Evolutionary conservation across 2,329 filamentous ascomycete genomes (phyloP).

Genomic region (Colletotrichum sp.): DNA sequence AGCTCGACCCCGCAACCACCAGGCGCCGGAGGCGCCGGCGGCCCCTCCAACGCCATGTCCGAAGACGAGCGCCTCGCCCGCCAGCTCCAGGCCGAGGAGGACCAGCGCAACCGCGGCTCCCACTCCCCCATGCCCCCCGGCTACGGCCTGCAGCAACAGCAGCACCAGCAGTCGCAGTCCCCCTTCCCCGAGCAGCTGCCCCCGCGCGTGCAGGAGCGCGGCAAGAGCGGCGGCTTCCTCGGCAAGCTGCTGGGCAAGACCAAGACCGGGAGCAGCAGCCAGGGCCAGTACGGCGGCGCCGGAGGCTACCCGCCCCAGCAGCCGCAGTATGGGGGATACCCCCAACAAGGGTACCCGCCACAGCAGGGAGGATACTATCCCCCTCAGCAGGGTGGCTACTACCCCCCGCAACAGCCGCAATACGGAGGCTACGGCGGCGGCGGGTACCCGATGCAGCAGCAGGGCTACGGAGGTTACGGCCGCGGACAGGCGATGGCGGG

Average conservation of each 20-base stretch:
- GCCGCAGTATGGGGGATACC: constrained; percentile 25
- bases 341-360: constrained; percentile 31
- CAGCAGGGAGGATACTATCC: constrained; percentile 38
- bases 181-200: constrained; percentile 45
- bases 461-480: constrained; percentile 31
- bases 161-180: constrained; percentile 30
- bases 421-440: constrained; percentile 33
- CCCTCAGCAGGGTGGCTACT: constrained; percentile 32
- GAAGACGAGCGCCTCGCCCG: constrained; percentile 79
- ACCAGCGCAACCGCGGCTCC: constrained; percentile 52
- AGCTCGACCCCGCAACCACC: constrained; percentile 28
- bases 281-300: constrained; percentile 34
- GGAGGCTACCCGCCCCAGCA: constrained; percentile 30
- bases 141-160: constrained; percentile 24
- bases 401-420: constrained; percentile 30
- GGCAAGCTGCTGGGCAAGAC: constrained; percentile 59
- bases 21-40: constrained; percentile 36
- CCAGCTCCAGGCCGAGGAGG: constrained; percentile 82
- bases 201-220: constrained; percentile 36
- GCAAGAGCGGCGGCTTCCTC: constrained; percentile 49
- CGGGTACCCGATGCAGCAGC: constrained; percentile 33
- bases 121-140: constrained; percentile 30
- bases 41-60: constrained; percentile 39
- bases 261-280: constrained; percentile 36
- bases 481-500: constrained; percentile 23